Percentiles rank a stretch among this genome's conserved stretches.
These are phyloP conservation scores for Rutstroemia sydowiana DNA, from an alignment of 2,329 filamentous ascomycete species.

Conservation along the genomic window DNA sequence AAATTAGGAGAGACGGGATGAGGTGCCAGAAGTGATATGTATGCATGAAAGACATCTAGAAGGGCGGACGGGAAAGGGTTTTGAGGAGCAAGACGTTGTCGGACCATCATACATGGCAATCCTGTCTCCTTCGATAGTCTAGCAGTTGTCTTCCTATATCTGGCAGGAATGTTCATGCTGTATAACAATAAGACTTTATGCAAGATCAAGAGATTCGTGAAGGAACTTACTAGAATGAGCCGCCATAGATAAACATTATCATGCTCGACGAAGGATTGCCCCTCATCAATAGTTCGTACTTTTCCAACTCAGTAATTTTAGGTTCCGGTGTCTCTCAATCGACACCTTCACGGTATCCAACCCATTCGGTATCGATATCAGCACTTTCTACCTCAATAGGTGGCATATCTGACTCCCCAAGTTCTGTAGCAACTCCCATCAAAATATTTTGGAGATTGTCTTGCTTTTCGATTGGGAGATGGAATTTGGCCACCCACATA, in stretches of 20 bases:
- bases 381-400: background rate
- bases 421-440: background rate
- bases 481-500: background rate
- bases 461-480: background rate
- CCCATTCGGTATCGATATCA: background rate
- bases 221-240: background rate
- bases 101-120: background rate
- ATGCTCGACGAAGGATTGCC: background rate
- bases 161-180: background rate
- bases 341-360: background rate
- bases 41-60: background rate
- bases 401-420: background rate
- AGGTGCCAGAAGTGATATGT: background rate
- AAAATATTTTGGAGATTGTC: background rate
- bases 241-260: background rate
- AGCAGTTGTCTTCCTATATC: background rate
- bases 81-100: background rate
- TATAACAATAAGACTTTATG: background rate
- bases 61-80: constrained; percentile 1
- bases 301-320: background rate
- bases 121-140: background rate
- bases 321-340: background rate
- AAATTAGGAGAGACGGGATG: background rate
- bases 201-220: background rate
- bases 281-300: background rate